phyloP scores from a whole-genome alignment of 768 basidiomycete species.

The Suillus tomentosus region DNA sequence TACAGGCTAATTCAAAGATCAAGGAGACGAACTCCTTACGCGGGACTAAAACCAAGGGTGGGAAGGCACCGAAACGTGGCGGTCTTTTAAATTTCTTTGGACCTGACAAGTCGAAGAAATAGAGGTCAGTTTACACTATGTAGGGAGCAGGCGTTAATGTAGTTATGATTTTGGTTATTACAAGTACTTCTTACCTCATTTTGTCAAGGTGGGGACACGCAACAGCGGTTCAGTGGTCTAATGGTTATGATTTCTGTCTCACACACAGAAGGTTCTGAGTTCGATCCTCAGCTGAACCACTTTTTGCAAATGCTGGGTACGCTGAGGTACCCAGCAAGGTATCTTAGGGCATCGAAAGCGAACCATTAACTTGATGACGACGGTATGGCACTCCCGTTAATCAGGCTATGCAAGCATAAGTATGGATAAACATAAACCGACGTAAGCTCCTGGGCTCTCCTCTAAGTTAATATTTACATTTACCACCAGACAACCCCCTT shows the following conservation, averaged over 20 bases:
- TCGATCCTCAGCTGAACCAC: slow-evolving; percentile 48
- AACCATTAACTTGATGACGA: no score
- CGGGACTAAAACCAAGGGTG: slow-evolving; percentile 22
- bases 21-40: slow-evolving; percentile 18
- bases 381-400: no score
- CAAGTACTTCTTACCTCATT: neutral
- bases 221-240: slow-evolving; percentile 44
- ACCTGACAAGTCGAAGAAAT: slow-evolving; percentile 32
- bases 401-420: neutral
- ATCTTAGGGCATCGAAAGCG: neutral
- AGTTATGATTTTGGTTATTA: neutral
- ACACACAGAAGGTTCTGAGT: slow-evolving; percentile 50
- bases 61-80: slow-evolving; percentile 26
- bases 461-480: neutral
- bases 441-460: neutral
- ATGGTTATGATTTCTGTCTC: slow-evolving; percentile 53
- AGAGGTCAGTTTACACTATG: slow-evolving; percentile 2
- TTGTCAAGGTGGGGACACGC: no score
- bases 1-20: slow-evolving; percentile 18
- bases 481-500: slow-evolving; percentile 69
- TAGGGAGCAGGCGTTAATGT: neutral
- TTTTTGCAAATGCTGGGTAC: slow-evolving; percentile 17
- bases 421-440: neutral
- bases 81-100: slow-evolving; percentile 36
- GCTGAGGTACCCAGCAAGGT: no score